A percentile compares a stretch with the other conserved stretches of the same genome.
These are phyloP conservation scores for Cinnamomum micranthum DNA, from an alignment of 164 flowering plant species.

Conservation along the genomic window DNA sequence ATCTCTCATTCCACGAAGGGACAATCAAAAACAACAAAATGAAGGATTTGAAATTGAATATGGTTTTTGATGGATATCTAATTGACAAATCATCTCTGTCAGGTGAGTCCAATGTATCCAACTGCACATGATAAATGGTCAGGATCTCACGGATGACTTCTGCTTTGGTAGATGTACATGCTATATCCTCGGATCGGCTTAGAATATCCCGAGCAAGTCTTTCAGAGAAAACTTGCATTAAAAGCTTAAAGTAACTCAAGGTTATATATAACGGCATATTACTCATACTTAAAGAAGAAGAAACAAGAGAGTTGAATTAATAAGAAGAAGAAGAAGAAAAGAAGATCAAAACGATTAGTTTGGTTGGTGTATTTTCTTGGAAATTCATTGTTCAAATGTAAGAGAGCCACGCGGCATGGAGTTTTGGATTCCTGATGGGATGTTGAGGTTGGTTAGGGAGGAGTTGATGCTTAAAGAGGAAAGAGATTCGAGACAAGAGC, in stretches of 20 bases:
- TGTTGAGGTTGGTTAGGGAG: neutral
- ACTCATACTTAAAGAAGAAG: neutral
- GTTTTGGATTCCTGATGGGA: constrained; percentile 6
- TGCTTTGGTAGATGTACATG: too few species aligned
- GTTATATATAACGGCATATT: neutral
- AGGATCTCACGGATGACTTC: neutral
- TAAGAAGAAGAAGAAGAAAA: neutral
- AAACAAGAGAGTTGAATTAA: too few species aligned
- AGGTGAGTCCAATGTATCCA: too few species aligned
- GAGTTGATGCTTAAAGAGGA: neutral
- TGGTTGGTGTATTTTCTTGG: neutral
- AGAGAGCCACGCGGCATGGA: neutral
- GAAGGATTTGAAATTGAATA: too few species aligned
- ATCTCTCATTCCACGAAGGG: too few species aligned
- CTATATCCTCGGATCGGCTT: too few species aligned
- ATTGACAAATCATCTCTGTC: too few species aligned
- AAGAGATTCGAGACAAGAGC: neutral
- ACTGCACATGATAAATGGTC: neutral
- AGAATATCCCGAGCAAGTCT: neutral
- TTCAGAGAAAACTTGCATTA: neutral
- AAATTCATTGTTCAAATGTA: neutral
- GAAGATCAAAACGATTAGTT: neutral
- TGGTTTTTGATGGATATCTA: too few species aligned
- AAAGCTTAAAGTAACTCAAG: neutral
- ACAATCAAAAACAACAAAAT: too few species aligned